phyloP scores from a whole-genome alignment of 345 rosid genomes.

The Combretum micranthum region DNA sequence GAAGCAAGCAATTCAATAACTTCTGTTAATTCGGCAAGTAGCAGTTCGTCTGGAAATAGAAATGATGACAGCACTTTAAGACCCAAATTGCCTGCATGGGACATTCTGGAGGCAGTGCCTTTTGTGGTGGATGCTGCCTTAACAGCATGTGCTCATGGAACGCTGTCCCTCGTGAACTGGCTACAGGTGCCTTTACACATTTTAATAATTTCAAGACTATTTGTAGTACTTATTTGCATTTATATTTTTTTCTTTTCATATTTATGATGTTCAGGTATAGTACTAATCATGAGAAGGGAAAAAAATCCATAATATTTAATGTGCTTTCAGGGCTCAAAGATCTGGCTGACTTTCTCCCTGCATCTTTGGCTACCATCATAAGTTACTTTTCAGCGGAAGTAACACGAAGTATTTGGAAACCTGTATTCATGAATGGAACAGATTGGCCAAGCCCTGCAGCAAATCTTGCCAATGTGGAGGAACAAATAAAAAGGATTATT shows the following conservation, averaged over 20 bases:
- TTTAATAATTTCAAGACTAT: neutral
- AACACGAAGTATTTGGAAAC: constrained; percentile 92
- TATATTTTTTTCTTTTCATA: too few relatives aligned
- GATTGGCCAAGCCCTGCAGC: constrained; percentile 99
- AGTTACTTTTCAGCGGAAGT: constrained; percentile 98
- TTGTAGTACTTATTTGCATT: too few relatives aligned
- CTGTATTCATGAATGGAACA: constrained; percentile 87
- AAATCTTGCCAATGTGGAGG: constrained; percentile 80
- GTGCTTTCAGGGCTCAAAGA: constrained; percentile 77
- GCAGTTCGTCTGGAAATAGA: constrained; percentile 67
- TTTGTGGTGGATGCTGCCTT: constrained; percentile 91
- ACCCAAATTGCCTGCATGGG: constrained; percentile 91
- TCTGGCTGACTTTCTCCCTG: constrained; percentile 93
- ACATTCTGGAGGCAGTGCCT: constrained; percentile 89
- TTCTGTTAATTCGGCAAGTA: constrained; percentile 70
- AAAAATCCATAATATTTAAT: neutral
- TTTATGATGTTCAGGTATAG: too few relatives aligned
- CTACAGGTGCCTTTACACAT: constrained; percentile 55
- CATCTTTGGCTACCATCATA: constrained; percentile 76
- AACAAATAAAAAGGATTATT: constrained; percentile 73
- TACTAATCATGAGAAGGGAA: too few relatives aligned
- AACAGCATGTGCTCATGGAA: constrained; percentile 92
- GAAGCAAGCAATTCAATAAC: constrained; percentile 51
- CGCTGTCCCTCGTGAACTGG: constrained; percentile 89
- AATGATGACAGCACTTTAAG: constrained; percentile 54